These are phyloP conservation scores for Aspergillus sp. DNA, from an alignment of 2,329 filamentous ascomycete genomes.

Conservation along the genomic window DNA sequence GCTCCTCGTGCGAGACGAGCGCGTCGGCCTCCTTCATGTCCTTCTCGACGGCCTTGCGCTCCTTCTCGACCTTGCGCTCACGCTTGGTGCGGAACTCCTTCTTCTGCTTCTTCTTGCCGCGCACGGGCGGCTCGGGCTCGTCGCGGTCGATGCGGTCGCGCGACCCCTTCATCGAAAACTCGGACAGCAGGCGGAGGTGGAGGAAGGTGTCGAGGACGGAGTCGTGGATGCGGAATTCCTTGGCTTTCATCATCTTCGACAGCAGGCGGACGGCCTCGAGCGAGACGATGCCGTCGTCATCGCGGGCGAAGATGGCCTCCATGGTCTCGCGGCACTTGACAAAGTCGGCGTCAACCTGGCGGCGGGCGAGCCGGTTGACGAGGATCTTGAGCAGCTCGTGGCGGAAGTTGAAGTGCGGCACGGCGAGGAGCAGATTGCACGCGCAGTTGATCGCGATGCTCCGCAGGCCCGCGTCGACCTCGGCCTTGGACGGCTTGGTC, in stretches of 20 bases:
- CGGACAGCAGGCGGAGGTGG: slow-evolving; percentile 80
- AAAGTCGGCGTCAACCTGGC: slow-evolving; percentile 71
- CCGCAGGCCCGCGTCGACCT: slow-evolving; percentile 51
- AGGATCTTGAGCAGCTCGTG: slow-evolving; percentile 83
- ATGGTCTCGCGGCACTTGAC: slow-evolving; percentile 74
- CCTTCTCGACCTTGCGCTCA: slow-evolving; percentile 76
- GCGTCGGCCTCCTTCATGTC: slow-evolving; percentile 93
- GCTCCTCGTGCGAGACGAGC: slow-evolving; percentile 84
- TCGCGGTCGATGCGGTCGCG: slow-evolving; percentile 69
- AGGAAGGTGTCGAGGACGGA: slow-evolving; percentile 87
- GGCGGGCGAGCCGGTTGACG: slow-evolving; percentile 75
- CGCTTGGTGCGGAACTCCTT: slow-evolving; percentile 87
- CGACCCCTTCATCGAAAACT: slow-evolving; percentile 83
- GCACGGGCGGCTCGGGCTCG: slow-evolving; percentile 40
- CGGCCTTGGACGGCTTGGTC: slow-evolving; percentile 55
- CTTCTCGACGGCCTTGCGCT: slow-evolving; percentile 84
- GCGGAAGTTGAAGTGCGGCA: slow-evolving; percentile 97
- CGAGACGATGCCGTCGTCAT: slow-evolving; percentile 22
- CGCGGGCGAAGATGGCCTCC: slow-evolving; percentile 73
- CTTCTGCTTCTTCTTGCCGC: slow-evolving; percentile 69
- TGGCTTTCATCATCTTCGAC: slow-evolving; percentile 92
- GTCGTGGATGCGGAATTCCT: slow-evolving; percentile 79
- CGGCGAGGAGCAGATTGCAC: slow-evolving; percentile 73
- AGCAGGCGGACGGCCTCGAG: slow-evolving; percentile 46
- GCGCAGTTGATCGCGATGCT: slow-evolving; percentile 81